A percentile compares a stretch with the other conserved stretches of the same genome.
Conservation (phyloP, 2,329 filamentous ascomycete genomes). For the Calonectria ilicicola region DNA sequence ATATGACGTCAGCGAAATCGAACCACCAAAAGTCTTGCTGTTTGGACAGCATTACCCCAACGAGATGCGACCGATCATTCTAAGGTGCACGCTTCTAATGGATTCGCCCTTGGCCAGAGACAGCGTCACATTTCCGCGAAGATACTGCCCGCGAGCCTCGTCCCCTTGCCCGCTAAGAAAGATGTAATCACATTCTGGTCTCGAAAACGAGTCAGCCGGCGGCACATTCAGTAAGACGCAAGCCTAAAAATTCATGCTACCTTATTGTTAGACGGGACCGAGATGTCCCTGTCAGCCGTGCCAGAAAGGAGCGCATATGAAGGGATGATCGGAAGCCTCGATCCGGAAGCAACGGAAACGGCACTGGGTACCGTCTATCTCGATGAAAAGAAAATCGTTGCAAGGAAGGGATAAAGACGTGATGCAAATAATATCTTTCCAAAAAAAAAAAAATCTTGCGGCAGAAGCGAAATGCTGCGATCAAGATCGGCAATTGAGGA, state of each 20-base stretch:
- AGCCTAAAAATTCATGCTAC: not conserved
- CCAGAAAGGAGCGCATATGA: not conserved
- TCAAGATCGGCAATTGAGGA: not conserved
- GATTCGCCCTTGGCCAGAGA: not conserved
- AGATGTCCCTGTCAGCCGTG: not conserved
- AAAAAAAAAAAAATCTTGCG: not conserved
- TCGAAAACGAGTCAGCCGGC: not conserved
- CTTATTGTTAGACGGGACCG: not conserved
- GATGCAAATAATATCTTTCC: too few species aligned
- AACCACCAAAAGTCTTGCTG: not conserved
- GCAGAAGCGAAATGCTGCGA: not conserved
- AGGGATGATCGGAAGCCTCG: too few species aligned
- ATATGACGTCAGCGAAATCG: slow-evolving; percentile 1
- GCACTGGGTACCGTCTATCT: not conserved
- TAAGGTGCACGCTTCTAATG: not conserved
- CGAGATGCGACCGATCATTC: not conserved
- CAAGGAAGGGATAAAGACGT: not conserved
- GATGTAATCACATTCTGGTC: not conserved
- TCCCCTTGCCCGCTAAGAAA: not conserved
- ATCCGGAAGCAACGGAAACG: not conserved
- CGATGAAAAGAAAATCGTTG: not conserved
- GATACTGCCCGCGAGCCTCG: not conserved
- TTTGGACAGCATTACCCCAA: not conserved
- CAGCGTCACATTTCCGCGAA: not conserved
- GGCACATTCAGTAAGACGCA: not conserved